phyloP scores from a whole-genome alignment of 768 basidiomycete species.

The Cubamyces sp. region DNA sequence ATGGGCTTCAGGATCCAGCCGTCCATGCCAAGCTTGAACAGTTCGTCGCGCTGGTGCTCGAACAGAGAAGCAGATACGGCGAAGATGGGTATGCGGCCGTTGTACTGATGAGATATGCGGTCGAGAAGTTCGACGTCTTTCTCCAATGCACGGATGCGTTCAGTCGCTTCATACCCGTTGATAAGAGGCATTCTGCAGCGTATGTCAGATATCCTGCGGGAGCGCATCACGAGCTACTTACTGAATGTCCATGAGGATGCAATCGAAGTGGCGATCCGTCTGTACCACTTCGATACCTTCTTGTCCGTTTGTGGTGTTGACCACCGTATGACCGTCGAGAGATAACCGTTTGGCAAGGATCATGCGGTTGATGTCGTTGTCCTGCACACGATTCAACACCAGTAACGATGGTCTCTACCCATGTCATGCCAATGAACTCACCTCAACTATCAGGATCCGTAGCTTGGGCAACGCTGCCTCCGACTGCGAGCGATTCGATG shows the following conservation, averaged over 20 bases:
- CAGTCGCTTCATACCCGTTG: conserved; percentile 71
- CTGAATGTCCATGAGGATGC: conserved; percentile 85
- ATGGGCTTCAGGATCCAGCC: conserved; percentile 88
- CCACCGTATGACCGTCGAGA: conserved; percentile 66
- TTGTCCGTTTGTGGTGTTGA: conserved; percentile 74
- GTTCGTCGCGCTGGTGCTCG: conserved; percentile 57
- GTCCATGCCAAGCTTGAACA: conserved; percentile 63
- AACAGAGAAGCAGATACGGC: conserved; percentile 78
- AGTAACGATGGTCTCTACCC: not conserved
- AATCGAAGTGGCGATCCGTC: conserved; percentile 65
- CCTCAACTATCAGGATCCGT: conserved; percentile 72
- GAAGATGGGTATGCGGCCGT: conserved; percentile 77
- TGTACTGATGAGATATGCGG: conserved; percentile 48
- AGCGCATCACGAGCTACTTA: conserved; percentile 38
- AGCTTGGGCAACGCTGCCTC: conserved; percentile 28
- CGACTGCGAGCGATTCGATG: not conserved
- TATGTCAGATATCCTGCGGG: not conserved
- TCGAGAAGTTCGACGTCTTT: conserved; percentile 27
- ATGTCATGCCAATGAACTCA: conserved; percentile 32
- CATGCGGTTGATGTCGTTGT: conserved; percentile 73
- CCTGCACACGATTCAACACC: conserved; percentile 42
- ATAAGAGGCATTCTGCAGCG: conserved; percentile 74
- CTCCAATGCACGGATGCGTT: conserved; percentile 68
- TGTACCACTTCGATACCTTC: conserved; percentile 67
- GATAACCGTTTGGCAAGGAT: conserved; percentile 71